A percentile compares a stretch with the other conserved stretches of the same genome.
These are phyloP conservation scores for Fusarium austroafricanum DNA, from an alignment of 2,329 filamentous ascomycete species.

Conservation along the genomic window DNA sequence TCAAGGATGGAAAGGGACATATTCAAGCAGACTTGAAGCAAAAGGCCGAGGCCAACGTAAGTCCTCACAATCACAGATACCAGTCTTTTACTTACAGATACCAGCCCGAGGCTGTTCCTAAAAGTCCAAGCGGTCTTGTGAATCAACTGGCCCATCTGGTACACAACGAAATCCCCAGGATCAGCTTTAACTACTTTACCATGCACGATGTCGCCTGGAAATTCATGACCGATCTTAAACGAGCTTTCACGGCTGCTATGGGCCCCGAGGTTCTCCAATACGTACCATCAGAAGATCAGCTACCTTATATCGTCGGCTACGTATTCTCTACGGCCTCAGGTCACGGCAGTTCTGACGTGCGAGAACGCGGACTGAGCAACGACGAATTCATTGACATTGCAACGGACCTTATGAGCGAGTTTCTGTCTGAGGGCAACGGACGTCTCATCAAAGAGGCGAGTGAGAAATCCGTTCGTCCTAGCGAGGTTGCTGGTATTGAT, in stretches of 20 bases:
- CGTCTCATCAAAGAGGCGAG: conserved; percentile 2
- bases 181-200: conserved; percentile 27
- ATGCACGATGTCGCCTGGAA: conserved; percentile 19
- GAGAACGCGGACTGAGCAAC: background rate
- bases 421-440: conserved; percentile 4
- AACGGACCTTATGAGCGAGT: background rate
- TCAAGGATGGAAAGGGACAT: conserved; percentile 15
- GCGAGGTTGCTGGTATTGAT: background rate
- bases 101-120: background rate
- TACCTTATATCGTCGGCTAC: conserved; percentile 46
- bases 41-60: background rate
- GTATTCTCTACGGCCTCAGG: conserved; percentile 41
- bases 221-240: conserved; percentile 6
- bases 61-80: fast-evolving
- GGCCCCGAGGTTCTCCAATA: conserved; percentile 4
- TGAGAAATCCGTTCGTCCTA: background rate
- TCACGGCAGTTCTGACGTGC: background rate
- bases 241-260: background rate
- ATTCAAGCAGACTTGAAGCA: background rate
- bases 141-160: conserved; percentile 11
- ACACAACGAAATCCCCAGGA: conserved; percentile 5
- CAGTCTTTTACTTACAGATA: background rate
- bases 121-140: conserved; percentile 3
- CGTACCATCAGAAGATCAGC: conserved; percentile 6
- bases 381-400: conserved; percentile 13